Conservation (phyloP, 2,329 filamentous ascomycete species). For the Pseudogymnoascus sp. region DNA sequence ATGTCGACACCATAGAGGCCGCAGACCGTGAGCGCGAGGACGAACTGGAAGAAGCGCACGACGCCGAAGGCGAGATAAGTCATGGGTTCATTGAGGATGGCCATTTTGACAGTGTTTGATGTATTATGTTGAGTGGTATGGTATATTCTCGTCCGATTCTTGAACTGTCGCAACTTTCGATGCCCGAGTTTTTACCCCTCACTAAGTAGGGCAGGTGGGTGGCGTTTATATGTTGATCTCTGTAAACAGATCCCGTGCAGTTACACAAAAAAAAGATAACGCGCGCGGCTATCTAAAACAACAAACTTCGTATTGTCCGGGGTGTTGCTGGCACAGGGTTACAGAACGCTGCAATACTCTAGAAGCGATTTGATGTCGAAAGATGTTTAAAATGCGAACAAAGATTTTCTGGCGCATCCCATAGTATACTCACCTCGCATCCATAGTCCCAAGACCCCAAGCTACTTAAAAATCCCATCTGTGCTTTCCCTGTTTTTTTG, state of each 20-base stretch:
- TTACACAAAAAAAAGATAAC: not conserved
- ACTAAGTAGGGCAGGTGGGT: not conserved
- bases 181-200: not conserved
- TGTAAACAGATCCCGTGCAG: not conserved
- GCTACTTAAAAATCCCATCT: not conserved
- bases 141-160: not conserved
- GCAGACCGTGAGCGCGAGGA: conserved; percentile 66
- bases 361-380: not conserved
- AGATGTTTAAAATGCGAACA: not conserved
- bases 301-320: not conserved
- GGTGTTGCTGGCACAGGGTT: not conserved
- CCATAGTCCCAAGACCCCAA: not conserved
- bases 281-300: conserved; percentile 7
- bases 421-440: not conserved
- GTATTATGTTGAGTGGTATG: not conserved
- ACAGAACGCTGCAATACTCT: not conserved
- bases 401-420: not conserved
- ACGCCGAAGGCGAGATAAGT: conserved; percentile 48
- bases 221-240: conserved; percentile 8
- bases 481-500: conserved; percentile 6
- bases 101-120: not conserved
- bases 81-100: conserved; percentile 19
- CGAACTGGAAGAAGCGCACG: conserved; percentile 69
- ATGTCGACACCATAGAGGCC: conserved; percentile 72
- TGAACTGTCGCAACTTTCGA: not conserved